Evolutionary conservation across 192 early-diverging fungal genomes (phyloP), one percentile per base, ranked within the genome.

Genomic region (Globomyces pollinis-pini): DNA sequence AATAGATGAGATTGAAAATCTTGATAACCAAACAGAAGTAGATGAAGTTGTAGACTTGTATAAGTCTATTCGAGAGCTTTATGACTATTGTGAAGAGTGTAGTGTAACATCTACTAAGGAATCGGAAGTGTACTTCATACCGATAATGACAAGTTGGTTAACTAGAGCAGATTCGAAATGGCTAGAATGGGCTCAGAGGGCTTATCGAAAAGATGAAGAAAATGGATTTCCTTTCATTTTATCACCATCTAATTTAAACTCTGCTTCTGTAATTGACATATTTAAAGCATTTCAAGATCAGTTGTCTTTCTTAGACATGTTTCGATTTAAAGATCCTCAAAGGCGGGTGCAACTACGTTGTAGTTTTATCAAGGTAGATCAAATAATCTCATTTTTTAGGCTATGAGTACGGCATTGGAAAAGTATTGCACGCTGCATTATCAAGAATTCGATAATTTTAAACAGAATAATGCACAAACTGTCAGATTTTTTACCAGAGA

Each of bases 221-320:
- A 41, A 63, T 11, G 5, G 28, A 29, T 57, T 24, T 66, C 74
- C 26, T 76, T 77, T 65, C 53, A 72, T 30, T 66, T 62, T 56
- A 65, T 75, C 41, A 49, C 78, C 78, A 20, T 50, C 50, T n/a
- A 42, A 60, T 29, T 69, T 78, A 20, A 75, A 86, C 65, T 91
- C 89, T 1, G 83, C 86, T 3, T 91, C 89, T 1, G 81, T 90
- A 28, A 71, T 85, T 16, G 88, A 92, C 61, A 56, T 92, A 3
- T 92, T 91, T 65, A 79, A 79, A n/a, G 81, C 80, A 47, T 90
- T 90, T 65, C 76, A 88, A 53, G 75, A 78, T 50, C 81, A 84
- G 3, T 57, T 90, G 47, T 76, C 79, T 16, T 91, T 86, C 59
- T 61, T 91, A 8, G 78, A 80, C 38, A 74, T 77, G 42, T 56